Evolutionary conservation across 306 rosid species (phyloP), one percentile per base, ranked within the genome.

Genomic region (Alnus rubra): DNA sequence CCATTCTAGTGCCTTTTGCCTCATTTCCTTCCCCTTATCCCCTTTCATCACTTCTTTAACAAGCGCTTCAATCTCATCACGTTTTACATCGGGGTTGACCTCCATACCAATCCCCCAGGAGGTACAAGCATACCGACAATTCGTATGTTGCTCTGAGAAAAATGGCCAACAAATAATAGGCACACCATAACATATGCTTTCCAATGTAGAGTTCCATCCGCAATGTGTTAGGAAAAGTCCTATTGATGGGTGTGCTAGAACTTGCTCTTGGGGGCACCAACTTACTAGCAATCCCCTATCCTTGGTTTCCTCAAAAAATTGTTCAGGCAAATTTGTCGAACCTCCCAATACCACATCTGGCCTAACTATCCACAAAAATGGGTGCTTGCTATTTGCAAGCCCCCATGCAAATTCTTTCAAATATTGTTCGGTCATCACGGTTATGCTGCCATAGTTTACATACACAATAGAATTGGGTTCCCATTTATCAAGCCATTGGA

Each of bases 341-440:
- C 82, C 81, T 5, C 82, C 87, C 81, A 30, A 16, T 19, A 76
- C 82, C 56, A 86, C 71, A 73, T 86, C 88, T 3, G 80, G 84
- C 81, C 92, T 84, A 16, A 88, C 50, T 35, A 85, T 74, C 88
- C 89, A 87, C 72, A 85, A 54, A 75, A 85, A 85, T 33, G 83
- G 80, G 37, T 75, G 80, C 28, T 81, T 77, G 64, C 86, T 83
- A 19, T 83, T 84, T 31, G 90, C 90, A 7, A 84, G 76, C 1
- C 90, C 90, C 90, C 87, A 82, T 14, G 89, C 88, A 76, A 89
- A 80, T 44, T 89, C 92, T 51, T 19, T 71, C 12, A 89, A n/a
- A 6, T 71, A 62, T 15, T 79, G 55, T 14, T 80, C 71, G 5
- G 86, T 77, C 80, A 88, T 84, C 30, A 51, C 76, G 1, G 85